Evolutionary conservation across 1,284 basidiomycete species (phyloP).

Genomic region (Ceratobasidium sp.): DNA sequence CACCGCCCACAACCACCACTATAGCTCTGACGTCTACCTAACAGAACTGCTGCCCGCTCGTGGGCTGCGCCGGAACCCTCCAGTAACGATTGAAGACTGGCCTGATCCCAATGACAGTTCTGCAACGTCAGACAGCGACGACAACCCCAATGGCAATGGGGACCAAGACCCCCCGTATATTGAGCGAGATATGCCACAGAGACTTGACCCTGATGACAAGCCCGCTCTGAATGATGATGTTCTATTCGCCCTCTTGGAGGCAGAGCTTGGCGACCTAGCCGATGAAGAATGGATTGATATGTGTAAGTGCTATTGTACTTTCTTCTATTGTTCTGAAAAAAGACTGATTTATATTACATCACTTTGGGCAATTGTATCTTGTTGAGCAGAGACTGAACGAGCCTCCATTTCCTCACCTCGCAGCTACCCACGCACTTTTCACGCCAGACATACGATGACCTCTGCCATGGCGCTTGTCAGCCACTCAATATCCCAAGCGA

Average conservation of each 20-base stretch:
- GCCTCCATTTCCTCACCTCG: not conserved
- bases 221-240: not conserved
- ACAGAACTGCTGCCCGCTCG: not conserved
- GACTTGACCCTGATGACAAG: conserved; percentile 5
- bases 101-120: not conserved
- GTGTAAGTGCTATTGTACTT: not conserved
- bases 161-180: not conserved
- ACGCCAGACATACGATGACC: conserved; percentile 5
- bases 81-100: conserved; percentile 7
- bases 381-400: not conserved
- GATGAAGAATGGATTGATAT: conserved; percentile 18
- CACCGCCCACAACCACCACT: no score
- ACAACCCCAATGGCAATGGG: not conserved
- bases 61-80: not conserved
- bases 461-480: not conserved
- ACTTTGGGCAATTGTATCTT: not conserved
- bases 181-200: not conserved
- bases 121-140: not conserved
- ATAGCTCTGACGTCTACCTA: not conserved
- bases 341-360: not conserved
- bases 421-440: conserved; percentile 9
- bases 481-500: conserved; percentile 4
- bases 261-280: not conserved
- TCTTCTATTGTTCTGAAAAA: no score
- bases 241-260: not conserved